Percentiles rank a stretch among this genome's conserved stretches.
phyloP scores from a whole-genome alignment of 1,284 basidiomycete species.

The Rhodotorula sp. region DNA sequence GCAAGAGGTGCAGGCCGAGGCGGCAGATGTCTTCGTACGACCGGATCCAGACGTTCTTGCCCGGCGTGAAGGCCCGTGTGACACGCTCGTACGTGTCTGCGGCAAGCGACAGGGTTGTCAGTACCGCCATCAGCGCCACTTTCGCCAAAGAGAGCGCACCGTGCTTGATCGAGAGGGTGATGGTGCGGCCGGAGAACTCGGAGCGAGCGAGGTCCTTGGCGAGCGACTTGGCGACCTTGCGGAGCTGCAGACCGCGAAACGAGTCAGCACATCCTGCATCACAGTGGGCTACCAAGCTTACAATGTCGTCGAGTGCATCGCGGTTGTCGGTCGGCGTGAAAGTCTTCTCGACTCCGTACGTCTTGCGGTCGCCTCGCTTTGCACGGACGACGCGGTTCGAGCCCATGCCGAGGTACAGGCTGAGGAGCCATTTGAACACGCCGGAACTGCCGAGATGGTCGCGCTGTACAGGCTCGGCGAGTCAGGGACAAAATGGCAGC shows the following conservation, averaged over 20 bases:
- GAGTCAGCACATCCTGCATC: background rate
- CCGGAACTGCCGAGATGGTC: slow-evolving; percentile 22
- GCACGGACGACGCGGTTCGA: slow-evolving; percentile 74
- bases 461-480: slow-evolving; percentile 1
- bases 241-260: slow-evolving; percentile 57
- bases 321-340: slow-evolving; percentile 34
- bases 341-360: slow-evolving; percentile 82
- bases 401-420: slow-evolving; percentile 77
- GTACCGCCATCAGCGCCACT: background rate
- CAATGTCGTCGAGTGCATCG: slow-evolving; percentile 12
- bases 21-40: slow-evolving; percentile 31
- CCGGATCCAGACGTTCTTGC: slow-evolving; percentile 48
- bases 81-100: slow-evolving; percentile 73
- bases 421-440: slow-evolving; percentile 34
- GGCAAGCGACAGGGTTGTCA: background rate
- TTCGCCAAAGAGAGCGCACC: too few relatives aligned
- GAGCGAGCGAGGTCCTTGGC: slow-evolving; percentile 67
- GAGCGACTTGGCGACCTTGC: slow-evolving; percentile 74
- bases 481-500: too few relatives aligned
- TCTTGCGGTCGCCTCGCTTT: slow-evolving; percentile 76
- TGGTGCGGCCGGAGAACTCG: slow-evolving; percentile 51
- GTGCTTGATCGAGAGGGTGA: slow-evolving; percentile 52
- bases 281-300: slow-evolving; percentile 24
- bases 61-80: slow-evolving; percentile 74
- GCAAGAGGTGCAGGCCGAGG: slow-evolving; percentile 36